phyloP scores from a whole-genome alignment of 257 asterid genomes.

The Solanum ahanhuiri region DNA sequence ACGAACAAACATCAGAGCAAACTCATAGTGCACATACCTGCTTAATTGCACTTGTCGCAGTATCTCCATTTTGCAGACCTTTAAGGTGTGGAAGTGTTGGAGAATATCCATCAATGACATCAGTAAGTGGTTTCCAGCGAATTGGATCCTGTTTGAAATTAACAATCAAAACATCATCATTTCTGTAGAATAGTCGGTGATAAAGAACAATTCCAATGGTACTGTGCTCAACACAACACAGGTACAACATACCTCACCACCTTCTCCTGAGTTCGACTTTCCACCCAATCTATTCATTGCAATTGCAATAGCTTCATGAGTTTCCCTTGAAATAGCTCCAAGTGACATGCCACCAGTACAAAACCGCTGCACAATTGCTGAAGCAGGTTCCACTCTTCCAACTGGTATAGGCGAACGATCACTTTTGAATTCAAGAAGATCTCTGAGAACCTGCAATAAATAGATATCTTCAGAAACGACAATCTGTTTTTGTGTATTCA shows the following conservation, averaged over 20 bases:
- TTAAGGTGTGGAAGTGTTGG: constrained; percentile 95
- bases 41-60: constrained; percentile 97
- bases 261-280: constrained; percentile 98
- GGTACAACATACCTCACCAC: constrained; percentile 77
- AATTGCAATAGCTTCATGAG: constrained; percentile 98
- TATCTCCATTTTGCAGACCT: constrained; percentile 99
- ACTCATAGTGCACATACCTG: constrained; percentile 40
- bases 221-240: background rate
- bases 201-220: background rate
- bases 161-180: constrained; percentile 1
- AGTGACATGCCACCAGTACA: constrained; percentile 99
- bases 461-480: background rate
- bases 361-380: constrained; percentile 84
- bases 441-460: constrained; percentile 76
- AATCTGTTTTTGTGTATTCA: background rate
- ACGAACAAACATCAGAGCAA: background rate
- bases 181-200: background rate
- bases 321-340: constrained; percentile 99
- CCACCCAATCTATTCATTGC: constrained; percentile 98
- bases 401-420: constrained; percentile 86
- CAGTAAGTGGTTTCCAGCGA: constrained; percentile 96
- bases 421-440: constrained; percentile 84
- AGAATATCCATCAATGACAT: constrained; percentile 96
- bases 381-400: constrained; percentile 89
- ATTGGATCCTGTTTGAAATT: constrained; percentile 74